Evolutionary conservation across 1,284 basidiomycete genomes (phyloP).

Genomic region (Vanrija pseudolonga): DNA sequence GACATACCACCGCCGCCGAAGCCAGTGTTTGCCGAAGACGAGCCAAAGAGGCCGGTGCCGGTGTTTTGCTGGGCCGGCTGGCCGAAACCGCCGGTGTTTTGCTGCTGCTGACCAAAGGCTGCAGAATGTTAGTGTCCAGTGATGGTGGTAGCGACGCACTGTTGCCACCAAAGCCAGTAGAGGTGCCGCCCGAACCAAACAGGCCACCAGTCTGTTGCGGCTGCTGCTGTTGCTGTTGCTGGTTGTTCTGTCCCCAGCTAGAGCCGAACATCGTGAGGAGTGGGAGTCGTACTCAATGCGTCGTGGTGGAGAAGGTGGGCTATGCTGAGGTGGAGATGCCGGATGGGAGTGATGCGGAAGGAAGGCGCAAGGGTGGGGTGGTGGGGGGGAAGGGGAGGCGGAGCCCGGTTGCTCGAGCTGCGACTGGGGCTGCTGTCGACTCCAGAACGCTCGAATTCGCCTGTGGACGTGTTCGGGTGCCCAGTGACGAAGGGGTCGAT

Average conservation of each 20-base stretch:
- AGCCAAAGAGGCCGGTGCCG: slow-evolving; percentile 51
- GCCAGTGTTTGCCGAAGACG: slow-evolving; percentile 29
- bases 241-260: slow-evolving; percentile 49
- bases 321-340: background rate
- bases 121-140: background rate
- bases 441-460: background rate
- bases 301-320: background rate
- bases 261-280: slow-evolving; percentile 35
- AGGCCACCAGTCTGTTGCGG: slow-evolving; percentile 52
- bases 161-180: slow-evolving; percentile 21
- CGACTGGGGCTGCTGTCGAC: background rate
- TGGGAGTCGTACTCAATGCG: background rate
- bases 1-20: slow-evolving; percentile 25
- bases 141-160: background rate
- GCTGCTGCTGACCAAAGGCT: slow-evolving; percentile 45
- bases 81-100: slow-evolving; percentile 53
- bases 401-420: background rate
- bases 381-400: background rate
- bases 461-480: background rate
- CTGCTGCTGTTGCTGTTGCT: slow-evolving; percentile 8
- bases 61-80: slow-evolving; percentile 57
- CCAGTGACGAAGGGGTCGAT: background rate
- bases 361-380: background rate
- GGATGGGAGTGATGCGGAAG: background rate
- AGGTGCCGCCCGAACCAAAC: slow-evolving; percentile 25